Evolutionary conservation across 2,329 filamentous ascomycete species (phyloP).

Genomic region (Phialophora macrospora): DNA sequence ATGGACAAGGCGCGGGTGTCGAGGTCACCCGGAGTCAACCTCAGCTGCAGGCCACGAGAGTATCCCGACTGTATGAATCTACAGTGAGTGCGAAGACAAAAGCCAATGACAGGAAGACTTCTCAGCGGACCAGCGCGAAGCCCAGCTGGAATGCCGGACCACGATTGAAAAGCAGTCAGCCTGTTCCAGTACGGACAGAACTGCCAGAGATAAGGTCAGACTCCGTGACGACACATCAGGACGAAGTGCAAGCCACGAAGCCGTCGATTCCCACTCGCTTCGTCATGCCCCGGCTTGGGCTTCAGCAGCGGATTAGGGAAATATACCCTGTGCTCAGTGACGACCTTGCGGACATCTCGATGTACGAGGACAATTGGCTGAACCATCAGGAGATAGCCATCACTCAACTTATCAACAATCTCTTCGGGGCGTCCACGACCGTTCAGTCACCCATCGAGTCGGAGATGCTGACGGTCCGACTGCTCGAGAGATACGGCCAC

Average conservation of each 20-base stretch:
- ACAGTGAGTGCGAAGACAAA: conserved; percentile 16
- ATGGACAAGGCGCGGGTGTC: not conserved
- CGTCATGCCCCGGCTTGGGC: conserved; percentile 35
- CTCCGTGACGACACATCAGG: not conserved
- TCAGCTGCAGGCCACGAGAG: conserved; percentile 5
- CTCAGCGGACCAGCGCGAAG: conserved; percentile 7
- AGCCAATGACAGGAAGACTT: conserved; percentile 3
- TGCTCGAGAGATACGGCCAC: conserved; percentile 61
- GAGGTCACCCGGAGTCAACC: not conserved
- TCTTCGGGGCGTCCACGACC: conserved; percentile 48
- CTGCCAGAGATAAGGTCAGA: not conserved
- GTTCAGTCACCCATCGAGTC: conserved; percentile 44
- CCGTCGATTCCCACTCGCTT: conserved; percentile 33
- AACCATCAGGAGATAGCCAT: conserved; percentile 65
- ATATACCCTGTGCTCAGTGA: conserved; percentile 61
- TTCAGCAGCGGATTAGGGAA: conserved; percentile 34
- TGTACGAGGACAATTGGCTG: conserved; percentile 69
- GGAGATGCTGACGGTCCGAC: conserved; percentile 50
- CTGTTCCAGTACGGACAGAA: not conserved
- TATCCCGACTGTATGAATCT: not conserved
- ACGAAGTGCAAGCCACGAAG: conserved; percentile 14
- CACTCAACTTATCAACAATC: conserved; percentile 63
- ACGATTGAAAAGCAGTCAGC: conserved; percentile 6
- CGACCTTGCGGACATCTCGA: conserved; percentile 59
- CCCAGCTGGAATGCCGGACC: conserved; percentile 24